Evolutionary conservation across 495 filamentous ascomycete species (phyloP).

Genomic region (Lentithecium fluviatile): DNA sequence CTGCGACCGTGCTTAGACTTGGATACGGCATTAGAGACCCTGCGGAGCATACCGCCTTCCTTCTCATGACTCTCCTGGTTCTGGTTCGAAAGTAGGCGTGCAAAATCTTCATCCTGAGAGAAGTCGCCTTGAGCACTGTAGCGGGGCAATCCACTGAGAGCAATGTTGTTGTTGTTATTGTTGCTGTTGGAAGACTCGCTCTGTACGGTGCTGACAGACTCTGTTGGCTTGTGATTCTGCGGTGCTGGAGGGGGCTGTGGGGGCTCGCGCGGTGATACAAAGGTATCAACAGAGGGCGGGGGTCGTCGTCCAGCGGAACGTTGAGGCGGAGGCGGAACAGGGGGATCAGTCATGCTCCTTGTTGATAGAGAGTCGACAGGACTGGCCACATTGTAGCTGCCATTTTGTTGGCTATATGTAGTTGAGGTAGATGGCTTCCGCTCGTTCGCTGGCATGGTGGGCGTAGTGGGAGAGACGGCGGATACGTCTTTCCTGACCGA

Average conservation of each 20-base stretch:
- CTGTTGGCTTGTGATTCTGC: constrained; percentile 51
- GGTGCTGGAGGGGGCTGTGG: constrained; percentile 59
- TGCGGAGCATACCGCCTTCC: constrained; percentile 69
- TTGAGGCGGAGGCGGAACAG: constrained; percentile 35
- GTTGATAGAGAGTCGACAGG: constrained; percentile 43
- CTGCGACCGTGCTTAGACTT: constrained; percentile 84
- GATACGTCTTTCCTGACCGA: constrained; percentile 29
- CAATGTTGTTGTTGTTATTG: too few species aligned
- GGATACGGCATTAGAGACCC: constrained; percentile 80
- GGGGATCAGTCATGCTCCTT: constrained; percentile 35
- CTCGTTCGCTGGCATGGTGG: constrained; percentile 33
- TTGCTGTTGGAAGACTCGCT: constrained; percentile 35
- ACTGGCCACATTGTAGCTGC: constrained; percentile 35
- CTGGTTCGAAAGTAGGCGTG: constrained; percentile 69
- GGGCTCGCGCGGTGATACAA: constrained; percentile 61
- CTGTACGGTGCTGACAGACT: constrained; percentile 54
- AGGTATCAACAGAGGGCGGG: constrained; percentile 54
- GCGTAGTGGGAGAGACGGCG: constrained; percentile 28
- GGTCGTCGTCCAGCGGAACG: constrained; percentile 39
- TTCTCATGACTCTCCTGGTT: constrained; percentile 63
- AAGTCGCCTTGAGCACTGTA: constrained; percentile 75
- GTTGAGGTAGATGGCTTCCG: constrained; percentile 37
- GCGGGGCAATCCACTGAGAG: constrained; percentile 60
- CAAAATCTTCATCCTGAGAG: constrained; percentile 88
- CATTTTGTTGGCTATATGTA: constrained; percentile 27